Conservation (phyloP, 331 rosid species). For the Pyracantha coccinea region DNA sequence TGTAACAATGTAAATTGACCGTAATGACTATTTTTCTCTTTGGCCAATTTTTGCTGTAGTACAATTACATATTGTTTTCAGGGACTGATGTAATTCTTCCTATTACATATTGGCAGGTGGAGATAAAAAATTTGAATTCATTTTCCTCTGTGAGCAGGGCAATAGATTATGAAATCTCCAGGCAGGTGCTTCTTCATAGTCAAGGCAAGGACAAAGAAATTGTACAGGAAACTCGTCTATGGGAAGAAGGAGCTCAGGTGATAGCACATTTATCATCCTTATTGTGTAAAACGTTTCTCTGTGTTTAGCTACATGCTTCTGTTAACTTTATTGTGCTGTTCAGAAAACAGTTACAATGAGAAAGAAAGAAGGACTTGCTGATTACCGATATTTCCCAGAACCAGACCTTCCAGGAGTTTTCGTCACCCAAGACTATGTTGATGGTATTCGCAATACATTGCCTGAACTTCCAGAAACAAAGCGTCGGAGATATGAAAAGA, state of each 20-base stretch:
- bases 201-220: constrained; percentile 72
- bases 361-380: constrained; percentile 96
- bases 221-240: constrained; percentile 80
- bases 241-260: constrained; percentile 96
- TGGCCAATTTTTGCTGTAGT: neutral
- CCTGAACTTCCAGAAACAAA: constrained; percentile 94
- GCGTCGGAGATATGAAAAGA: constrained; percentile 70
- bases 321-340: constrained; percentile 10
- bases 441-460: constrained; percentile 41
- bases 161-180: constrained; percentile 86
- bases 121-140: constrained; percentile 84
- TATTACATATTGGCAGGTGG: constrained; percentile 56
- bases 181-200: constrained; percentile 69
- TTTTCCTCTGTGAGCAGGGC: constrained; percentile 77
- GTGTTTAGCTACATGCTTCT: constrained; percentile 15
- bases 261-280: constrained; percentile 13
- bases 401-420: constrained; percentile 86
- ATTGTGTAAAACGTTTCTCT: constrained; percentile 7
- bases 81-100: constrained; percentile 11
- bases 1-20: neutral
- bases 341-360: constrained; percentile 94
- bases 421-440: constrained; percentile 62
- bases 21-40: neutral
- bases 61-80: neutral
- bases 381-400: constrained; percentile 95